Evolutionary conservation across 1,284 basidiomycete genomes (phyloP).

Genomic region (Porogramme epimiltina): DNA sequence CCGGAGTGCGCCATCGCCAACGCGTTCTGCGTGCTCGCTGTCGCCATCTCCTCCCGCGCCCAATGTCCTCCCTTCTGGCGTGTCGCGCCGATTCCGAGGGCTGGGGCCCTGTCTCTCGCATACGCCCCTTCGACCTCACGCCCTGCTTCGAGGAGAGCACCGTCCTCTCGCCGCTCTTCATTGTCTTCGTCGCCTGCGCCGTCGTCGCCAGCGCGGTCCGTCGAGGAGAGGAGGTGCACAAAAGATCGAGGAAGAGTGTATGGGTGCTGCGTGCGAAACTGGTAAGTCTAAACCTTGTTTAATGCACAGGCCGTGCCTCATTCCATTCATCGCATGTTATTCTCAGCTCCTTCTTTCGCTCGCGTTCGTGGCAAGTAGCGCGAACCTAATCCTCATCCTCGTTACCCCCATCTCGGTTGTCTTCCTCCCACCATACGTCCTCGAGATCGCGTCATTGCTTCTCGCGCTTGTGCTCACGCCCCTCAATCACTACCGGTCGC

Average conservation of each 20-base stretch:
- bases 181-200: constrained; percentile 47
- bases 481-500: constrained; percentile 78
- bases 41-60: constrained; percentile 22
- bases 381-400: constrained; percentile 38
- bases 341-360: constrained; percentile 47
- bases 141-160: constrained; percentile 83
- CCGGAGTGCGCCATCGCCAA: constrained; percentile 28
- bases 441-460: constrained; percentile 58
- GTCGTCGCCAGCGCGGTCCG: constrained; percentile 40
- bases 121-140: constrained; percentile 78
- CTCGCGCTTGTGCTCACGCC: constrained; percentile 52
- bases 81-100: constrained; percentile 57
- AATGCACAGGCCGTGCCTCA: background rate
- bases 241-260: constrained; percentile 40
- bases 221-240: constrained; percentile 26
- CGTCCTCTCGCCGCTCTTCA: constrained; percentile 56
- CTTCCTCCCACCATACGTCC: constrained; percentile 54
- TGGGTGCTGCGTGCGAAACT: constrained; percentile 61
- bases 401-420: constrained; percentile 45
- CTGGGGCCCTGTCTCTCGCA: constrained; percentile 62
- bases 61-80: constrained; percentile 22
- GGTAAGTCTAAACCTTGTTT: constrained; percentile 44
- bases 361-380: constrained; percentile 43
- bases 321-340: background rate
- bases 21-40: constrained; percentile 30